A percentile compares a stretch with the other conserved stretches of the same genome.
These are phyloP conservation scores for Mycena olivaceomarginata DNA, from an alignment of 768 basidiomycete genomes.

Conservation along the genomic window DNA sequence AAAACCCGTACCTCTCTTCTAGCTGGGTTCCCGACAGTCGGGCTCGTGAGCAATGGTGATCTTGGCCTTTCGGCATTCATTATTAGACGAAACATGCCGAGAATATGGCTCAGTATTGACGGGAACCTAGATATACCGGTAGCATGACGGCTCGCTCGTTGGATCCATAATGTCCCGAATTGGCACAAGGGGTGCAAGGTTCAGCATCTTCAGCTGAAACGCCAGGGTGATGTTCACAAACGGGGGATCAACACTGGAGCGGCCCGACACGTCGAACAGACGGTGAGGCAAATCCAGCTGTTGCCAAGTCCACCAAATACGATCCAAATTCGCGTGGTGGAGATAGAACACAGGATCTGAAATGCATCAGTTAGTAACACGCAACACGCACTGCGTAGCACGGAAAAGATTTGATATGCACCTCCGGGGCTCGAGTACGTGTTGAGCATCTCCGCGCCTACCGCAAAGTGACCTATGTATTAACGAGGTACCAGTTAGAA, in stretches of 20 bases:
- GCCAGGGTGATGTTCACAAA: conserved; percentile 39
- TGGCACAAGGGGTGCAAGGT: conserved; percentile 31
- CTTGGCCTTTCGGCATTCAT: too few species aligned
- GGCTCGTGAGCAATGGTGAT: too few species aligned
- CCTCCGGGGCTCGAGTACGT: conserved; percentile 34
- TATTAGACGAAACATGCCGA: too few species aligned
- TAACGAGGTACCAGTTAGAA: too few species aligned
- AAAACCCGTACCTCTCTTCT: too few species aligned
- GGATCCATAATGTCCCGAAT: conserved; percentile 41
- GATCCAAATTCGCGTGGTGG: conserved; percentile 50
- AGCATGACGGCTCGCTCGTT: conserved; percentile 16
- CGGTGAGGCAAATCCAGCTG: conserved; percentile 36
- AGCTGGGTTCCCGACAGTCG: too few species aligned
- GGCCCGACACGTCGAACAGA: conserved; percentile 45
- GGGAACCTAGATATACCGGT: conserved; percentile 28
- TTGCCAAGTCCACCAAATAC: conserved; percentile 51
- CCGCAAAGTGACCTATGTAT: conserved; percentile 45
- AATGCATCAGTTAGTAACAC: not conserved
- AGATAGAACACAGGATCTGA: conserved; percentile 50
- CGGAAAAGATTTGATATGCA: not conserved
- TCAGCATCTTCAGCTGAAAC: conserved; percentile 39
- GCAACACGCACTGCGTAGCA: not conserved
- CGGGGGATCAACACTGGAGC: conserved; percentile 36
- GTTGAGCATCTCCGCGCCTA: conserved; percentile 58
- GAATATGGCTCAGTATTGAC: too few species aligned